A percentile compares a stretch with the other conserved stretches of the same genome.
phyloP scores from a whole-genome alignment of 2,329 filamentous ascomycete genomes.

The Cryphonectria japonica region DNA sequence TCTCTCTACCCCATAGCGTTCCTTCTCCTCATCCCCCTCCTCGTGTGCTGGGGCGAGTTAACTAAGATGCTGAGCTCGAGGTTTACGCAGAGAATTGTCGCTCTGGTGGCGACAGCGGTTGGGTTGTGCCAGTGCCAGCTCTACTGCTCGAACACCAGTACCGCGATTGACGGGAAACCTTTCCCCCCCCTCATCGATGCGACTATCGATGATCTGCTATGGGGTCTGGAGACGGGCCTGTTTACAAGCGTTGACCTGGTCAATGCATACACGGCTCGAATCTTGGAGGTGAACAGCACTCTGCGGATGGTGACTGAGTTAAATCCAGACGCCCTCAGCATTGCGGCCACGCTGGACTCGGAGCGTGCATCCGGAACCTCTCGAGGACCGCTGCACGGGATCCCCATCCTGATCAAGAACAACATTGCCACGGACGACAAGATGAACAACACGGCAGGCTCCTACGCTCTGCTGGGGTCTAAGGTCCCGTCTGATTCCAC shows the following conservation, averaged over 20 bases:
- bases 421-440: conserved; percentile 65
- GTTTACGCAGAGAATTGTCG: conserved; percentile 6
- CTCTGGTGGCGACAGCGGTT: not conserved
- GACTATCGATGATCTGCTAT: conserved; percentile 39
- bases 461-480: conserved; percentile 59
- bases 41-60: not conserved
- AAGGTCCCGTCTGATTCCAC: conserved; percentile 54
- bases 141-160: not conserved
- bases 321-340: conserved; percentile 44
- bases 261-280: conserved; percentile 36
- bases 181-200: conserved; percentile 41
- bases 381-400: conserved; percentile 58
- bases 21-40: not conserved
- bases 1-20: not conserved
- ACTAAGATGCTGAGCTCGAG: conserved; percentile 11
- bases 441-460: conserved; percentile 65
- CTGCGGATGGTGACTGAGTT: conserved; percentile 42
- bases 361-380: conserved; percentile 32
- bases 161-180: conserved; percentile 1
- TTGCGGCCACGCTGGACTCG: conserved; percentile 43
- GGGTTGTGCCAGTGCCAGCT: conserved; percentile 10
- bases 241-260: conserved; percentile 45
- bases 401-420: conserved; percentile 68
- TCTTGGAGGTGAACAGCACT: conserved; percentile 40
- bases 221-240: conserved; percentile 37